Percentiles rank a stretch among this genome's conserved stretches.
phyloP scores from a whole-genome alignment of 495 filamentous ascomycete genomes.

The Cryomyces minteri region DNA sequence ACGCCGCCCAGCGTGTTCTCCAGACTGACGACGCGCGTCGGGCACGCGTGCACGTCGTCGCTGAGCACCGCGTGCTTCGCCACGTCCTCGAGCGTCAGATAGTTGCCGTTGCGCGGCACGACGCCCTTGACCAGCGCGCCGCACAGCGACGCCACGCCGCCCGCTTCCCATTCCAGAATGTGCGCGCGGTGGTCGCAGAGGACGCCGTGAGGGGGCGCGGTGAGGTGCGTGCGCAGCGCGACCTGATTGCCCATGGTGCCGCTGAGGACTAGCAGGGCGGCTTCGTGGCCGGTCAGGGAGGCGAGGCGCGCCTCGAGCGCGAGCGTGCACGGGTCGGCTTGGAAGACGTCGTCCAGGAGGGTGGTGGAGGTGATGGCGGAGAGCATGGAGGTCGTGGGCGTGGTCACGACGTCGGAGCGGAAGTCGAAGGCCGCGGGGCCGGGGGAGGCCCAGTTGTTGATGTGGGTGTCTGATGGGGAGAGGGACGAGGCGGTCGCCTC shows the following conservation, averaged over 20 bases:
- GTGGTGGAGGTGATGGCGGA: conserved; percentile 33
- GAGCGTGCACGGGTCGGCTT: conserved; percentile 62
- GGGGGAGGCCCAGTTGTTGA: conserved; percentile 36
- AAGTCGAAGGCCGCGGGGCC: conserved; percentile 50
- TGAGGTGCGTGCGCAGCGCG: conserved; percentile 45
- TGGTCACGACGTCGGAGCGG: conserved; percentile 64
- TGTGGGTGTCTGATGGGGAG: conserved; percentile 3
- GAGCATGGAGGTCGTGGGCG: conserved; percentile 70
- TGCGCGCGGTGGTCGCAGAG: conserved; percentile 50
- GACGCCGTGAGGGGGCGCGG: conserved; percentile 51
- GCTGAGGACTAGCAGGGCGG: conserved; percentile 58
- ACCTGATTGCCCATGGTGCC: conserved; percentile 89
- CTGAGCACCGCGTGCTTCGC: conserved; percentile 31
- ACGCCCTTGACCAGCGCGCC: conserved; percentile 41
- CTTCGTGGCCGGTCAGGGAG: conserved; percentile 49
- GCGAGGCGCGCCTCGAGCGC: conserved; percentile 51
- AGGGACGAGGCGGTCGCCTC: not conserved
- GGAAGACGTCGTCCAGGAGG: conserved; percentile 64
- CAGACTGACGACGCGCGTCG: conserved; percentile 62
- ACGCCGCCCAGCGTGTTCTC: conserved; percentile 75
- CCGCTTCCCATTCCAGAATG: conserved; percentile 54
- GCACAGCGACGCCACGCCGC: conserved; percentile 40
- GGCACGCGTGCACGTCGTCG: conserved; percentile 41
- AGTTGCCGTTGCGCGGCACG: conserved; percentile 41
- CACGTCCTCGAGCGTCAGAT: conserved; percentile 65